Conservation (phyloP, 2,329 filamentous ascomycete species). For the Aspergillus udagawae region DNA sequence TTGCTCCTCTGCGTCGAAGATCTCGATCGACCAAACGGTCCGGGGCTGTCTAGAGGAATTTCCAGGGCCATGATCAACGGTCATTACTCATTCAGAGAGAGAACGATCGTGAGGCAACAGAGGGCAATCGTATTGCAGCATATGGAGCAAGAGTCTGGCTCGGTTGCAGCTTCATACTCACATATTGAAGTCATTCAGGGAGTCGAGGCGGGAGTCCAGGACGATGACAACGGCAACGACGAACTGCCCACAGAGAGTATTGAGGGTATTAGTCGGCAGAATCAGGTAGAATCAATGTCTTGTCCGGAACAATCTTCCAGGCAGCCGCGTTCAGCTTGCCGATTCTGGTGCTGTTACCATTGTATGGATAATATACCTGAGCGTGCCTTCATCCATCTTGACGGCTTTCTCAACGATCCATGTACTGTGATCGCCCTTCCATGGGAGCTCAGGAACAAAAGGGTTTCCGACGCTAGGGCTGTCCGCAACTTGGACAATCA, state of each 20-base stretch:
- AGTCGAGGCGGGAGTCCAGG: background rate
- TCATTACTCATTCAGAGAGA: constrained; percentile 41
- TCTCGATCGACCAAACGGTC: constrained; percentile 21
- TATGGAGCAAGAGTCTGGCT: constrained; percentile 16
- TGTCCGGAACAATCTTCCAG: background rate
- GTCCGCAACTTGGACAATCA: constrained; percentile 16
- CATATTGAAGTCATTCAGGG: background rate
- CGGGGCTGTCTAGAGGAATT: constrained; percentile 36
- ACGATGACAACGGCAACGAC: background rate
- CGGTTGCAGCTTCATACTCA: background rate
- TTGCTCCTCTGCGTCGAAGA: constrained; percentile 71
- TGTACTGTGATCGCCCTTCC: constrained; percentile 17
- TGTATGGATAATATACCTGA: constrained; percentile 24
- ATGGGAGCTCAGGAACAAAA: constrained; percentile 28
- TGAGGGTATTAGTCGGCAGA: background rate
- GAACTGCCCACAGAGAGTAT: background rate
- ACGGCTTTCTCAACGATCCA: constrained; percentile 34
- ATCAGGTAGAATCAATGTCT: background rate
- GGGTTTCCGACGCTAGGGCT: constrained; percentile 21
- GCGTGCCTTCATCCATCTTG: constrained; percentile 44
- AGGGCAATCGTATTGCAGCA: constrained; percentile 29
- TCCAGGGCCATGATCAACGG: constrained; percentile 40
- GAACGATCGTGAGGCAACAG: constrained; percentile 39
- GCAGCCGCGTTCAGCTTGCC: constrained; percentile 8
- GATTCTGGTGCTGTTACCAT: constrained; percentile 15